Conservation (phyloP, 495 filamentous ascomycete genomes). For the Chlorociboria aeruginascens region DNA sequence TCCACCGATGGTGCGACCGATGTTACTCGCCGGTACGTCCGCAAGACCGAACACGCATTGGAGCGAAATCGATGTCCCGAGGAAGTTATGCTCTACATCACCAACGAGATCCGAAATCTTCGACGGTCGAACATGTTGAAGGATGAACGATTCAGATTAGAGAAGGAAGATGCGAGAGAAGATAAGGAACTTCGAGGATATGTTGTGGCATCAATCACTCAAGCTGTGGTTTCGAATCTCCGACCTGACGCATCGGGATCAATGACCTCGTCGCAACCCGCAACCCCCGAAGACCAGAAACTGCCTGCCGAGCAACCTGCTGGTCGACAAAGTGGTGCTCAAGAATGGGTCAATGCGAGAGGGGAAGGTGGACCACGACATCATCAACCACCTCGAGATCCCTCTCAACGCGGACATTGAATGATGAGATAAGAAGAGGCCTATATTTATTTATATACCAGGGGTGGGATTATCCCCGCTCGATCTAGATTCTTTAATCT, state of each 20-base stretch:
- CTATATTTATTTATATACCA: no score
- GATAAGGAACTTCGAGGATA: slow-evolving; percentile 71
- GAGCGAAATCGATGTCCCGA: slow-evolving; percentile 68
- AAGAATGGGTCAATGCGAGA: slow-evolving; percentile 51
- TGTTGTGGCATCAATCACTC: slow-evolving; percentile 60
- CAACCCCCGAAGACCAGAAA: slow-evolving; percentile 22
- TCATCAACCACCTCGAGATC: slow-evolving; percentile 13
- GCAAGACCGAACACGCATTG: slow-evolving; percentile 60
- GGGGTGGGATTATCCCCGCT: no score
- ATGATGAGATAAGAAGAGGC: neutral
- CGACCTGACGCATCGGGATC: slow-evolving; percentile 5
- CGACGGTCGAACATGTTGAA: slow-evolving; percentile 70
- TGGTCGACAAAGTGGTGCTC: slow-evolving; percentile 46
- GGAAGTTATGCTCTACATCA: slow-evolving; percentile 77
- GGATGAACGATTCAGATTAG: slow-evolving; percentile 64
- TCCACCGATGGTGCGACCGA: slow-evolving; percentile 90
- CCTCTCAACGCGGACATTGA: slow-evolving; percentile 17
- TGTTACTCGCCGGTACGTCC: slow-evolving; percentile 91
- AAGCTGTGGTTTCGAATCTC: slow-evolving; percentile 27
- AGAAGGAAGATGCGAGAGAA: slow-evolving; percentile 83
- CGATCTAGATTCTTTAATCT: no score
- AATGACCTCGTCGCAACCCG: slow-evolving; percentile 1
- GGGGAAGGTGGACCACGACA: slow-evolving; percentile 35
- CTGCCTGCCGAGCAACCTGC: slow-evolving; percentile 38
- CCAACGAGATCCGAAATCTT: slow-evolving; percentile 76